Evolutionary conservation across 2,329 filamentous ascomycete species (phyloP).

Genomic region (Xylariaceae sp.): DNA sequence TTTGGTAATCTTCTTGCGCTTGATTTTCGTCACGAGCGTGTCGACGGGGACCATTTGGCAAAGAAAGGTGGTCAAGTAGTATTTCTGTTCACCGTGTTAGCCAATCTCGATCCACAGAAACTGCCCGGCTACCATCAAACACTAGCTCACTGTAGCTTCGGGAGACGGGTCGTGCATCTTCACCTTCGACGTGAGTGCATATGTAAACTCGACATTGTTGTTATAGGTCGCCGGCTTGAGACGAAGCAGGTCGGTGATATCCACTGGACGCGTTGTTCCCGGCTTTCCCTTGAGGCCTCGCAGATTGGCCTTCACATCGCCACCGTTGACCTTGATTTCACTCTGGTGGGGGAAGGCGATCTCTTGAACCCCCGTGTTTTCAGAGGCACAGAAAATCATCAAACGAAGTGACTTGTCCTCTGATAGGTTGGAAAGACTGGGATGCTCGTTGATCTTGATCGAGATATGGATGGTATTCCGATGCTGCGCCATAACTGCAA

Average conservation of each 20-base stretch:
- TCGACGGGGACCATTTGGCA: conserved; percentile 69
- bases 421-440: conserved; percentile 50
- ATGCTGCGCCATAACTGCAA: conserved; percentile 51
- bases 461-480: conserved; percentile 43
- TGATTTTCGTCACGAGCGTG: conserved; percentile 63
- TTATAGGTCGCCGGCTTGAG: conserved; percentile 61
- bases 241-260: conserved; percentile 74
- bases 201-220: conserved; percentile 81
- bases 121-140: conserved; percentile 20
- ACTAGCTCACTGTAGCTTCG: conserved; percentile 27
- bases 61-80: conserved; percentile 66
- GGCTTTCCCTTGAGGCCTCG: conserved; percentile 94
- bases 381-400: conserved; percentile 77
- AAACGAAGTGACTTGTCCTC: conserved; percentile 60
- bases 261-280: conserved; percentile 86
- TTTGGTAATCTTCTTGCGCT: conserved; percentile 68
- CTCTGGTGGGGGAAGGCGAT: conserved; percentile 88
- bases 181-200: conserved; percentile 85
- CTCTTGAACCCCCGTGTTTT: conserved; percentile 61
- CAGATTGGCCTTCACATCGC: conserved; percentile 86
- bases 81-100: conserved; percentile 52
- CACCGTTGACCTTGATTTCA: conserved; percentile 83
- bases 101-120: background rate
- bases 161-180: conserved; percentile 32
- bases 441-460: conserved; percentile 46